Conservation (phyloP, 2,329 filamentous ascomycete species). For the Verticillium alfalfae region DNA sequence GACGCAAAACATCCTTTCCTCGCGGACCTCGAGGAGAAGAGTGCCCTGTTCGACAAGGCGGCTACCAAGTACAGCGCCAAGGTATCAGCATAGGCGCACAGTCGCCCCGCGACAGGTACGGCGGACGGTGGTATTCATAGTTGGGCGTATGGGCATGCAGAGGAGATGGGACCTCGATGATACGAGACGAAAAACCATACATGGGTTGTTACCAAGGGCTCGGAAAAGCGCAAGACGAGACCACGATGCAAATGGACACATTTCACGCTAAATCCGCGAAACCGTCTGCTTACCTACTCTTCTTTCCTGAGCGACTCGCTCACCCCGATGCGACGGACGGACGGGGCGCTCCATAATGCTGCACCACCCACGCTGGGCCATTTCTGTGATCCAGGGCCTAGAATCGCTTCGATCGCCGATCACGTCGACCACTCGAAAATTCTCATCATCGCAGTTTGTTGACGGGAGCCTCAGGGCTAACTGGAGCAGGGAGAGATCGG, state of each 20-base stretch:
- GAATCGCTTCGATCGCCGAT: neutral
- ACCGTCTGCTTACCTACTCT: neutral
- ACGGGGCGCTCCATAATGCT: neutral
- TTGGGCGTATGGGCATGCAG: constrained; percentile 11
- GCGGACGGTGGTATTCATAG: constrained; percentile 3
- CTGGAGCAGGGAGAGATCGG: neutral
- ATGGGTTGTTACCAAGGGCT: neutral
- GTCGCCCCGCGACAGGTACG: neutral
- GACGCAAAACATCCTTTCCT: constrained; percentile 67
- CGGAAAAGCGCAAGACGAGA: neutral
- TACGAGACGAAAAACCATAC: neutral
- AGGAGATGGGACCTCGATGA: neutral
- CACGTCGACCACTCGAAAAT: neutral
- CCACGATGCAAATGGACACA: neutral
- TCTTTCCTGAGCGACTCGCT: neutral
- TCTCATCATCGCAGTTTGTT: neutral
- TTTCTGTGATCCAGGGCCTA: neutral
- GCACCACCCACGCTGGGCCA: neutral
- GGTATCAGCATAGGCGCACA: constrained; percentile 46
- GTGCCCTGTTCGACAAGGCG: constrained; percentile 78
- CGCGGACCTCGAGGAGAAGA: constrained; percentile 76
- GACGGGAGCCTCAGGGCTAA: neutral
- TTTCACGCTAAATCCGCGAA: neutral
- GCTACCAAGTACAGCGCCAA: constrained; percentile 83
- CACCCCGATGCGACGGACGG: neutral